Conservation (phyloP, 2,329 filamentous ascomycete species). For the Botrytis medusae region DNA sequence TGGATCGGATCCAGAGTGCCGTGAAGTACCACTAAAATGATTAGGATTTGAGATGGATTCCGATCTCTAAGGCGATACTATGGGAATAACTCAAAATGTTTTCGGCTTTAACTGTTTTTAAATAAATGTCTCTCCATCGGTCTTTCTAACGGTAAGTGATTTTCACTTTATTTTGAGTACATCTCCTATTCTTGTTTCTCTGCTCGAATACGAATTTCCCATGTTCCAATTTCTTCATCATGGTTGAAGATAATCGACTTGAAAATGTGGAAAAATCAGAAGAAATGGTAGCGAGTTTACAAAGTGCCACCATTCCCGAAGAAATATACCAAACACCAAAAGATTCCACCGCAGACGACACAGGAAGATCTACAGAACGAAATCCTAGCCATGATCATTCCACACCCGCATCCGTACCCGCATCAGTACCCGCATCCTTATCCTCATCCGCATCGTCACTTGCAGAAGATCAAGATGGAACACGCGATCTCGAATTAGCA, state of each 20-base stretch:
- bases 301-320: conserved; percentile 24
- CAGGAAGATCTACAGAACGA: conserved; percentile 12
- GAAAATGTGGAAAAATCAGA: conserved; percentile 30
- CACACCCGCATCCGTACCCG: neutral
- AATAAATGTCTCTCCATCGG: neutral
- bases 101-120: neutral
- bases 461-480: conserved; percentile 28
- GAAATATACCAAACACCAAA: conserved; percentile 25
- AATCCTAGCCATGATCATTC: conserved; percentile 1
- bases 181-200: neutral
- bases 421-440: neutral
- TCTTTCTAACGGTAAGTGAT: neutral
- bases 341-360: conserved; percentile 25
- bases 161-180: neutral
- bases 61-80: neutral
- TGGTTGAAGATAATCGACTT: conserved; percentile 29
- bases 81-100: neutral
- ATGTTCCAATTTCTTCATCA: conserved; percentile 27
- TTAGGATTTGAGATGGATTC: neutral
- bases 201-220: conserved; percentile 17
- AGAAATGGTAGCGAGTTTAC: conserved; percentile 26
- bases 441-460: conserved; percentile 25
- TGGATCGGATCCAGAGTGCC: conserved; percentile 1
- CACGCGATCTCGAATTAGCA: conserved; percentile 36
- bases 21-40: neutral